These are phyloP conservation scores for Eucalyptus tenuipes DNA, from an alignment of 345 rosid species.

Conservation along the genomic window DNA sequence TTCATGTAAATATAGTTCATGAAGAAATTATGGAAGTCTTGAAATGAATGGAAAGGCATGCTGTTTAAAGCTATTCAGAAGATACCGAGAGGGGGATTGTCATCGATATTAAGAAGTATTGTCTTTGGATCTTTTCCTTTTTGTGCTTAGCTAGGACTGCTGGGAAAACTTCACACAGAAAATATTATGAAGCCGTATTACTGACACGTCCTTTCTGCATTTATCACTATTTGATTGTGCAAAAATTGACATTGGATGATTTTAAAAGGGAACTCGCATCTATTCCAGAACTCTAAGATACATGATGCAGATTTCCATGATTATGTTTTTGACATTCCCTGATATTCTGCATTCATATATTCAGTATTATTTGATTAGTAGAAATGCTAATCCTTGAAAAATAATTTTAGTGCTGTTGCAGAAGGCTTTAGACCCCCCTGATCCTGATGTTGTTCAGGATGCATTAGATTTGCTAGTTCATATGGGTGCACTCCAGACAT, in stretches of 20 bases:
- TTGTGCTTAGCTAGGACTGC: background rate
- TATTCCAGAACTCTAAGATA: background rate
- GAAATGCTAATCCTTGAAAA: conserved; percentile 1
- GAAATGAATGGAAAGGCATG: background rate
- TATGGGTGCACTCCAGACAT: conserved; percentile 38
- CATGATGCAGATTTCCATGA: background rate
- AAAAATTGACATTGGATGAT: background rate
- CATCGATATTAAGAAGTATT: background rate
- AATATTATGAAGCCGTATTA: background rate
- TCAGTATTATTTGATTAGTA: background rate
- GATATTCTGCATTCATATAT: background rate
- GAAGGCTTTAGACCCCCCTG: conserved; percentile 84
- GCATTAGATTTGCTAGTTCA: conserved; percentile 56
- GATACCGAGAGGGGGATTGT: background rate
- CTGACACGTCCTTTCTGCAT: background rate
- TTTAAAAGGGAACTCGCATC: background rate
- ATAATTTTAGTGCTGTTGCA: conserved; percentile 49
- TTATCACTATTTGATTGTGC: background rate
- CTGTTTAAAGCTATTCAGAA: background rate
- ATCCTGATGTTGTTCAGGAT: conserved; percentile 53
- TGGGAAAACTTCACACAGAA: background rate
- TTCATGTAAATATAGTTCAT: background rate
- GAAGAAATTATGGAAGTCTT: background rate
- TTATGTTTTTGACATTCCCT: background rate
- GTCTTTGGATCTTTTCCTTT: background rate